Evolutionary conservation across 331 rosid species (phyloP).

Genomic region (Spiraea crenata): DNA sequence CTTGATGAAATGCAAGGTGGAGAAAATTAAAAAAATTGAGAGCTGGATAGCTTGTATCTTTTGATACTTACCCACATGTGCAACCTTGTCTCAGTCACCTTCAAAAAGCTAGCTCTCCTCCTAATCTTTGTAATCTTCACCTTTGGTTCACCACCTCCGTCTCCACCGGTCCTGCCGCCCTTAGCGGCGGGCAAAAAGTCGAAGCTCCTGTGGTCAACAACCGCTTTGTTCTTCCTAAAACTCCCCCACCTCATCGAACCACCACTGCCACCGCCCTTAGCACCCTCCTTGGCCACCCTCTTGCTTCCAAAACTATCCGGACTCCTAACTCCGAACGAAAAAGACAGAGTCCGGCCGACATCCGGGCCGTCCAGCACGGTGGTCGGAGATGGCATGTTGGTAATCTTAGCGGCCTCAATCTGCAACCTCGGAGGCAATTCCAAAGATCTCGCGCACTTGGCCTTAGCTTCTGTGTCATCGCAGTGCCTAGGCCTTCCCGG

Average conservation of each 20-base stretch:
- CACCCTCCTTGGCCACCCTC: conserved; percentile 20
- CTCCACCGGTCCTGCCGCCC: neutral
- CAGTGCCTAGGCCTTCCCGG: conserved; percentile 80
- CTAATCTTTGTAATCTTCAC: conserved; percentile 41
- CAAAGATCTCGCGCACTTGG: conserved; percentile 42
- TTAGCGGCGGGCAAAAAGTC: conserved; percentile 37
- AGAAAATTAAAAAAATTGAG: neutral
- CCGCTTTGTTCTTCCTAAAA: conserved; percentile 50
- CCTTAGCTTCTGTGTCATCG: conserved; percentile 29
- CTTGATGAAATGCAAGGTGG: neutral
- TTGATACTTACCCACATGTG: conserved; percentile 58
- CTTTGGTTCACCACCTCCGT: conserved; percentile 1
- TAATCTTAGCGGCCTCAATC: conserved; percentile 25
- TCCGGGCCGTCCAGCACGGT: conserved; percentile 76
- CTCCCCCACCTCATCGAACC: conserved; percentile 69
- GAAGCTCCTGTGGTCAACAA: conserved; percentile 32
- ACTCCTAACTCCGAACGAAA: conserved; percentile 46
- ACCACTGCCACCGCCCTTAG: conserved; percentile 23
- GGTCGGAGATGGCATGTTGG: conserved; percentile 54
- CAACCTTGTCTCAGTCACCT: conserved; percentile 38
- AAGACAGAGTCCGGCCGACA: conserved; percentile 57
- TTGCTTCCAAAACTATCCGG: conserved; percentile 23
- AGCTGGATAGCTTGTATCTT: neutral
- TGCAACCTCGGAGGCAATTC: conserved; percentile 89
- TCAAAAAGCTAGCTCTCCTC: conserved; percentile 33